Evolutionary conservation across 352 stramenopile species (phyloP).

Genomic region (Phytophthora macrochlamydospora): DNA sequence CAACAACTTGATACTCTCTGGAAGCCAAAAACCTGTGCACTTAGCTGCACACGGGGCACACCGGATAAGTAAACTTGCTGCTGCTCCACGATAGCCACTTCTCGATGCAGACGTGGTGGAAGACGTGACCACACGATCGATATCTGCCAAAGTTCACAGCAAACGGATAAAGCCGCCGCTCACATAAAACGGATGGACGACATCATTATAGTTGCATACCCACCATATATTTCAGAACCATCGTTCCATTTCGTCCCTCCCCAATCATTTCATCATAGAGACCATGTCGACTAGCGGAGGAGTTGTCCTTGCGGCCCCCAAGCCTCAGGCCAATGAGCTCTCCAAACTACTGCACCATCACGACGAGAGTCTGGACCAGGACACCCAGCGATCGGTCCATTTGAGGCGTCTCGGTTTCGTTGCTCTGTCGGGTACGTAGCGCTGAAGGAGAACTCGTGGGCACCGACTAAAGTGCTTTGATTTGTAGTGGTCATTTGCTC

Average conservation of each 20-base stretch:
- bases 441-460: too few species aligned
- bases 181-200: neutral
- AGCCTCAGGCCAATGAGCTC: neutral
- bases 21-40: neutral
- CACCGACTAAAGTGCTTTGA: neutral
- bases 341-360: neutral
- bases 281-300: neutral
- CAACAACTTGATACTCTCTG: too few species aligned
- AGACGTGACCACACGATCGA: slow-evolving; percentile 1
- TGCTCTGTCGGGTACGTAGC: neutral
- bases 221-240: neutral
- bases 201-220: neutral
- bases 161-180: neutral
- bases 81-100: neutral
- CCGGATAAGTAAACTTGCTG: neutral
- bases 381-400: neutral
- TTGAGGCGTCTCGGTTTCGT: neutral
- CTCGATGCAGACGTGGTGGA: neutral
- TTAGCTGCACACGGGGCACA: neutral
- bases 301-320: neutral
- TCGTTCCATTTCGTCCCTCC: neutral
- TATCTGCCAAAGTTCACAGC: neutral
- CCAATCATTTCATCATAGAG: too few species aligned
- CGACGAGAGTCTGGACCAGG: neutral
- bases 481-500: slow-evolving; percentile 14